Base-by-base conservation (phyloP, 2,329 filamentous ascomycete species). In the Blastomyces silverae region DNA sequence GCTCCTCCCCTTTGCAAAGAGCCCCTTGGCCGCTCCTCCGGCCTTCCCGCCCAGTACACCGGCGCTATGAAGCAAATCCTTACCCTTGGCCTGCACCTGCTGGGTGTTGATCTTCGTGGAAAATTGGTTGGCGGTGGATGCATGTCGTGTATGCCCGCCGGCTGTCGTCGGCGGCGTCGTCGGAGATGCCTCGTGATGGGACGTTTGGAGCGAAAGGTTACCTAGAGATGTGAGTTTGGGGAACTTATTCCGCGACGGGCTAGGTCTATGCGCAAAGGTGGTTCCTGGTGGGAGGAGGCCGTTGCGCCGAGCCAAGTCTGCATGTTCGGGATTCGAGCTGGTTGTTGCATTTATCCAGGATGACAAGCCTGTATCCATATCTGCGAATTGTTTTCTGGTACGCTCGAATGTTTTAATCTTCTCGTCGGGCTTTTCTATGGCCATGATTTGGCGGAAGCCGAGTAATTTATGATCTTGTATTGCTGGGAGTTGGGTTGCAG, bases 1-100 rank as follows among this genome's bases (percentile, higher is more conserved):
- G 79, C 85, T 93, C 79, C 90, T 93, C 70, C 92, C 91, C 79
- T 96, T 96, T 69, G 89, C 91, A 76, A 97, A 88, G 68, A 97
- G 78, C 62, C 92, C 93, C 80, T 96, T 96, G 60, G 92, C 92
- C 65, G 91, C 91, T 74, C 91, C 92, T 68, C 85, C 84, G 42
- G 86, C 87, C 72, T 88, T 88, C 31, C 86, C 86, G 66, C 87
- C 84, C 65, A 89, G 79, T 22, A 86, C 79, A 63, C 91, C 91
- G 64, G 92, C 92, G 28, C 89, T 88, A 69, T 94, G 90, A 73
- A 97, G 83, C 37, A 97, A 80, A 71, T 95, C 92, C 79, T 96
- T 97, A 75, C 92, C 88, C 80, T 92, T 93, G 50, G 87, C 84
- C 70, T 91, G 89, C 74, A 92, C 85, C 72, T 89, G 86, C 68